Conservation (phyloP, 2,329 filamentous ascomycete species). For the Myriosclerotinia curreyana region DNA sequence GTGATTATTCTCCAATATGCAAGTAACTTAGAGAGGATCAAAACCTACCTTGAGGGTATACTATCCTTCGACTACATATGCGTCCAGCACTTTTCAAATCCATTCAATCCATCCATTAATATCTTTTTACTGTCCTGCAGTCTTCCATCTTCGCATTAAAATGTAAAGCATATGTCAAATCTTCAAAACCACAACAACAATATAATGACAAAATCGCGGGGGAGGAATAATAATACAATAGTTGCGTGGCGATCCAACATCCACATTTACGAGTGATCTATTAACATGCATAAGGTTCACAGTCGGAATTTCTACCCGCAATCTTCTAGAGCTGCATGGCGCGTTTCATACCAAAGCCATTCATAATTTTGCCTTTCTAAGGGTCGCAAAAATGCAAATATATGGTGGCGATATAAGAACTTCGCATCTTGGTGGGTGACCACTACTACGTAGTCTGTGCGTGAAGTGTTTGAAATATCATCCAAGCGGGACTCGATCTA, state of each 20-base stretch:
- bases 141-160: not conserved
- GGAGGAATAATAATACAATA: not conserved
- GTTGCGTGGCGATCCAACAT: not conserved
- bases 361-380: not conserved
- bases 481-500: conserved; percentile 7
- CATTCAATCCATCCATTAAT: conserved; percentile 5
- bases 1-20: not conserved
- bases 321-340: not conserved
- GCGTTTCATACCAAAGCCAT: conserved; percentile 6
- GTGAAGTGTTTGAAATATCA: conserved; percentile 14
- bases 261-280: not conserved
- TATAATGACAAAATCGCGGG: conserved; percentile 1
- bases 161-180: not conserved
- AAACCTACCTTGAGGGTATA: conserved; percentile 5
- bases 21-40: too few relatives aligned
- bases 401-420: conserved; percentile 4
- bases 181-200: not conserved
- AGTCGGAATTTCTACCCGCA: not conserved
- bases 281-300: conserved; percentile 5
- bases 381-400: not conserved
- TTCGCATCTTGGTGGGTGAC: conserved; percentile 8
- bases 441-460: conserved; percentile 21
- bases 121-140: conserved; percentile 12
- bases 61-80: conserved; percentile 1
- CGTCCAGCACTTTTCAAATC: conserved; percentile 3